A percentile compares a stretch with the other conserved stretches of the same genome.
Conservation (phyloP, 345 rosid genomes). For the Gossypium australe region DNA sequence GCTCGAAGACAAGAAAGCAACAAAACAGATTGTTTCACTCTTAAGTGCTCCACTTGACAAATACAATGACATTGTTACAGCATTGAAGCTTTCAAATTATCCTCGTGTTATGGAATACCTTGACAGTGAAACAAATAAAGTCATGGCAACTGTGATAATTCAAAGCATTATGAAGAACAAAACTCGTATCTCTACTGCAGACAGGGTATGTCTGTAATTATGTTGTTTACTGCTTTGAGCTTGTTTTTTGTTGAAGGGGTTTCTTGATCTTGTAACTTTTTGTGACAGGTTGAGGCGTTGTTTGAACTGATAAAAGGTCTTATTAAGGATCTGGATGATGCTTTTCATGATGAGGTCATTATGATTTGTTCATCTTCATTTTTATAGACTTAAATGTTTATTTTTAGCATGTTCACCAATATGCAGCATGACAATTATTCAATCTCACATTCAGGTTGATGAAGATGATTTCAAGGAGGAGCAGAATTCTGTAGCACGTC, state of each 20-base stretch:
- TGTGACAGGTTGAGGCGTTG: slow-evolving; percentile 74
- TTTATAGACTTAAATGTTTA: neutral
- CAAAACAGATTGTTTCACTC: slow-evolving; percentile 89
- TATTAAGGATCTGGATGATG: slow-evolving; percentile 79
- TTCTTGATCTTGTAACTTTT: neutral
- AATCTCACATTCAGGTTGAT: slow-evolving; percentile 48
- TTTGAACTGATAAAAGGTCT: slow-evolving; percentile 92
- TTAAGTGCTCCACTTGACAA: slow-evolving; percentile 97
- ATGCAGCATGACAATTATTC: neutral
- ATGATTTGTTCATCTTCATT: slow-evolving; percentile 16
- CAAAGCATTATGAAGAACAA: slow-evolving; percentile 96
- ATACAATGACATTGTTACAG: slow-evolving; percentile 85
- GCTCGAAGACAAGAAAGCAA: slow-evolving; percentile 75
- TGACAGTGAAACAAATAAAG: slow-evolving; percentile 80
- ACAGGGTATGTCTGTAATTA: slow-evolving; percentile 45
- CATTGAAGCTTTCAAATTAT: slow-evolving; percentile 86
- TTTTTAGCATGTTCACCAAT: neutral
- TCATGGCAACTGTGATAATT: slow-evolving; percentile 89
- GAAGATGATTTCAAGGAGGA: slow-evolving; percentile 96
- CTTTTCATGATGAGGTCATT: slow-evolving; percentile 58
- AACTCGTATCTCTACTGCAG: slow-evolving; percentile 67
- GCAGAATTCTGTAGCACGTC: slow-evolving; percentile 95
- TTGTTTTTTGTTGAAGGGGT: slow-evolving; percentile 7
- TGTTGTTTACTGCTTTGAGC: slow-evolving; percentile 11
- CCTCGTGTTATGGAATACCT: slow-evolving; percentile 84